phyloP scores from a whole-genome alignment of 2,329 filamentous ascomycete genomes.

The Calycina herbarum region DNA sequence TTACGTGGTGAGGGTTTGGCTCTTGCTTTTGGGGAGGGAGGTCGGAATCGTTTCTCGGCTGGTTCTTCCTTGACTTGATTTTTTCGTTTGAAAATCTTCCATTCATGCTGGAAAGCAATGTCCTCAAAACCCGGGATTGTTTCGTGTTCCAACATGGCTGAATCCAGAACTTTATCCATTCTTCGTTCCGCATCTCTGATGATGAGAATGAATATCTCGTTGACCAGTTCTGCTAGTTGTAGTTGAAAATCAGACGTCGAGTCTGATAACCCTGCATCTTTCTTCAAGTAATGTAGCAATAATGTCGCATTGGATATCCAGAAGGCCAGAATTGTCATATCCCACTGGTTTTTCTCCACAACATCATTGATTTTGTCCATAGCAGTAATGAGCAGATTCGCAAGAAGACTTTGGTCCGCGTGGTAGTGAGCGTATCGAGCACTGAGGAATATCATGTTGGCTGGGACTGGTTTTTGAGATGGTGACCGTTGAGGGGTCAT shows the following conservation, averaged over 20 bases:
- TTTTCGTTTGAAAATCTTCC: constrained; percentile 95
- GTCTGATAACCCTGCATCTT: constrained; percentile 78
- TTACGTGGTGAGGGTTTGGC: constrained; percentile 92
- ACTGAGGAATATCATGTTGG: constrained; percentile 94
- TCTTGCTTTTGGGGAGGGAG: constrained; percentile 88
- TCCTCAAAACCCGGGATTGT: constrained; percentile 97
- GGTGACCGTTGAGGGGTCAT: constrained; percentile 96
- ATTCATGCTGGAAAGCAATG: constrained; percentile 95
- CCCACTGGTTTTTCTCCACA: constrained; percentile 95
- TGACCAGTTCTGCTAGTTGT: constrained; percentile 90
- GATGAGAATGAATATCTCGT: constrained; percentile 97
- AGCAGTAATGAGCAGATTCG: constrained; percentile 76
- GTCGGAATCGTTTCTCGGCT: constrained; percentile 84
- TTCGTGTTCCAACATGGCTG: constrained; percentile 95
- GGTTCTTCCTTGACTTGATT: constrained; percentile 88
- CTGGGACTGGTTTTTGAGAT: constrained; percentile 95
- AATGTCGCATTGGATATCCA: constrained; percentile 98
- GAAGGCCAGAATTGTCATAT: constrained; percentile 98
- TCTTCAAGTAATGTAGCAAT: constrained; percentile 94
- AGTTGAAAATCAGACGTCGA: constrained; percentile 87
- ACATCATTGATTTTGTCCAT: constrained; percentile 97
- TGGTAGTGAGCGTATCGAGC: constrained; percentile 97
- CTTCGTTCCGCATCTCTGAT: constrained; percentile 93
- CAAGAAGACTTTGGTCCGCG: constrained; percentile 80
- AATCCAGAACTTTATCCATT: constrained; percentile 92